A percentile compares a stretch with the other conserved stretches of the same genome.
Evolutionary conservation across 108 stramenopile genomes (phyloP).

Genomic region (Chaetoceros tenuissimus): DNA sequence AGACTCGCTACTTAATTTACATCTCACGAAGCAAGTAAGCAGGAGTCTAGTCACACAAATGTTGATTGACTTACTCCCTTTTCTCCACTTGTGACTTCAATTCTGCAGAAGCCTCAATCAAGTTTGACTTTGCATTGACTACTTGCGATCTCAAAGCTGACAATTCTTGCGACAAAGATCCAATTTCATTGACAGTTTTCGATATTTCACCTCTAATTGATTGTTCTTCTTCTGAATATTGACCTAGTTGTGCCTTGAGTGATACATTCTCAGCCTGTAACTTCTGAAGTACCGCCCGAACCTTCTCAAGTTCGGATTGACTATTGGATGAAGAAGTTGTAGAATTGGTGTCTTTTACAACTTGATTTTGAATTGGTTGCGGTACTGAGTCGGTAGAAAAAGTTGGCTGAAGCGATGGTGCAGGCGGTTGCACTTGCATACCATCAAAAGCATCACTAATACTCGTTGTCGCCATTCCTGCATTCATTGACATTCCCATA

Average conservation of each 20-base stretch:
- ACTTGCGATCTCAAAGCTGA: conserved; percentile 50
- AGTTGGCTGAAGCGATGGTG: not conserved
- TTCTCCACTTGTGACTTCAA: conserved; percentile 66
- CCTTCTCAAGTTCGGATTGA: conserved; percentile 43
- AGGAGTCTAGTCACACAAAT: too few relatives aligned
- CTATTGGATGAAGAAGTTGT: conserved; percentile 3
- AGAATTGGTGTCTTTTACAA: not conserved
- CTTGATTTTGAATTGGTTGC: not conserved
- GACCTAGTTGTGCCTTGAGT: conserved; percentile 66
- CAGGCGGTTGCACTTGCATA: conserved; percentile 16
- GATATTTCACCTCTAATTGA: conserved; percentile 56
- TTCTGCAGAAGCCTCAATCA: conserved; percentile 58
- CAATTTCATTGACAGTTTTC: conserved; percentile 50
- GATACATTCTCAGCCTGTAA: conserved; percentile 74
- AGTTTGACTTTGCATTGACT: conserved; percentile 41
- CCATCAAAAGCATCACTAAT: conserved; percentile 83
- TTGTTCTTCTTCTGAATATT: conserved; percentile 66
- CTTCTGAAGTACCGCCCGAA: conserved; percentile 58
- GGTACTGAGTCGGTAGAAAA: not conserved
- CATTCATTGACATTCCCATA: not conserved
- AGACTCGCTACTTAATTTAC: too few relatives aligned
- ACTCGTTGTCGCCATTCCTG: conserved; percentile 31
- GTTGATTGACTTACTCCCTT: conserved; percentile 57
- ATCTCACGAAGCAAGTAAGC: too few relatives aligned
- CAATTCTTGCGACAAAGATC: conserved; percentile 41